Evolutionary conservation across 495 filamentous ascomycete genomes (phyloP).

Genomic region (Choiromyces venosus): DNA sequence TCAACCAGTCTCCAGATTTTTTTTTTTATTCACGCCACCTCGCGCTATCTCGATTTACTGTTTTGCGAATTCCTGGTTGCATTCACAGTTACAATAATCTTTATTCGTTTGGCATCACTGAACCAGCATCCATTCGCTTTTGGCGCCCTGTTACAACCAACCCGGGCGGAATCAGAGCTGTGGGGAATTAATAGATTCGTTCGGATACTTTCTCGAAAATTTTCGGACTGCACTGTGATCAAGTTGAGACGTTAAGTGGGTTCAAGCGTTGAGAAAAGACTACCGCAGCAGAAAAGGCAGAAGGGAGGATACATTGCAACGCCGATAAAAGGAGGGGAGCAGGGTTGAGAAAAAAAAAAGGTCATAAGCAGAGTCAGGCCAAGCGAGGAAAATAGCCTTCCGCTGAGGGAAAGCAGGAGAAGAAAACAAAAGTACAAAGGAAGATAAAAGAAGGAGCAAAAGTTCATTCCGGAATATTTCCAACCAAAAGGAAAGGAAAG

Average conservation of each 20-base stretch:
- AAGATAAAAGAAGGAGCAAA: constrained; percentile 6
- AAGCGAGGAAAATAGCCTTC: constrained; percentile 31
- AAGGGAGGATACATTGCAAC: constrained; percentile 26
- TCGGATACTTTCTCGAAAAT: constrained; percentile 3
- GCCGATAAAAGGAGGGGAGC: constrained; percentile 28
- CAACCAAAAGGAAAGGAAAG: constrained; percentile 14
- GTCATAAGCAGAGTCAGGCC: constrained; percentile 2
- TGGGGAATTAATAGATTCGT: constrained; percentile 25
- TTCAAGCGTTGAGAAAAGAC: constrained; percentile 7
- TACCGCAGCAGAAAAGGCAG: constrained; percentile 7
- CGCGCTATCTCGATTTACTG: constrained; percentile 33
- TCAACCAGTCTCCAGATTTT: constrained; percentile 18
- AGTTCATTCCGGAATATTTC: not conserved
- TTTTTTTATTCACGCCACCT: constrained; percentile 26
- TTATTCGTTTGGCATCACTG: constrained; percentile 34
- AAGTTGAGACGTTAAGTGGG: constrained; percentile 14
- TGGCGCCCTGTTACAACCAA: constrained; percentile 33
- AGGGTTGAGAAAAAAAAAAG: constrained; percentile 35
- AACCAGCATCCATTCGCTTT: constrained; percentile 38
- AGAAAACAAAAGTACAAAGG: constrained; percentile 11
- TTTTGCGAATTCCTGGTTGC: constrained; percentile 33
- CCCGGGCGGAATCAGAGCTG: constrained; percentile 21
- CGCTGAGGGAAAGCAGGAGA: constrained; percentile 19
- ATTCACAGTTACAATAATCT: constrained; percentile 33
- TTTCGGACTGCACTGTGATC: constrained; percentile 11